A percentile compares a stretch with the other conserved stretches of the same genome.
phyloP scores from a whole-genome alignment of 1,284 basidiomycete genomes.

The Ceratobasidium sp. region DNA sequence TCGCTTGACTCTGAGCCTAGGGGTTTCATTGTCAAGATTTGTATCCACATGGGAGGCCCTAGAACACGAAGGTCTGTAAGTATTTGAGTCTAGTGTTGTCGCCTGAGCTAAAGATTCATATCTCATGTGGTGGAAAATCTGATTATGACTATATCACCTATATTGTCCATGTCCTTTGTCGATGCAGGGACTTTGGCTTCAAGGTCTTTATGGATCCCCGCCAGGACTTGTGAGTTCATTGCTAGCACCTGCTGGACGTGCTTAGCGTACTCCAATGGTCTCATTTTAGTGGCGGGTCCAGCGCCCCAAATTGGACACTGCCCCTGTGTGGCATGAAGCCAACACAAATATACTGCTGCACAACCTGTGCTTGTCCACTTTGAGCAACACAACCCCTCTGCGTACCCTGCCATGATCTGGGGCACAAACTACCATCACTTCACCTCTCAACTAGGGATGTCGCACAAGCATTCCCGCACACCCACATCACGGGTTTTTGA shows the following conservation, averaged over 20 bases:
- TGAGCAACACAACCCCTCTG: conserved; percentile 86
- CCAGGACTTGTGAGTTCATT: conserved; percentile 84
- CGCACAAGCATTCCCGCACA: too few species aligned
- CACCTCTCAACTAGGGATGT: too few species aligned
- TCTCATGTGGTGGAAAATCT: conserved; percentile 76
- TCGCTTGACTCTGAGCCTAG: conserved; percentile 87
- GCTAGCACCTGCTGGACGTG: background rate
- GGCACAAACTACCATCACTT: conserved; percentile 94
- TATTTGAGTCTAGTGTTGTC: conserved; percentile 49
- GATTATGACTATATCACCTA: conserved; percentile 95
- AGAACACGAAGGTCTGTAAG: conserved; percentile 94
- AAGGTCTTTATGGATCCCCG: conserved; percentile 95
- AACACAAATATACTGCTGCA: conserved; percentile 82
- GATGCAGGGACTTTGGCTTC: conserved; percentile 96
- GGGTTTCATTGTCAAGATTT: conserved; percentile 91
- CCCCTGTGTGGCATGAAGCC: conserved; percentile 93
- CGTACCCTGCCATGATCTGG: conserved; percentile 95
- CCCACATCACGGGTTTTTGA: too few species aligned
- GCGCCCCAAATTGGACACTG: conserved; percentile 95
- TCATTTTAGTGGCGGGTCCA: conserved; percentile 94
- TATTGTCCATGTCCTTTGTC: conserved; percentile 83
- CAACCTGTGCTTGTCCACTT: conserved; percentile 88
- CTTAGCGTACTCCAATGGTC: conserved; percentile 78
- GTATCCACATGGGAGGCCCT: conserved; percentile 95
- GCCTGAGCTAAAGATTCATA: background rate